Percentiles rank a stretch among this genome's conserved stretches.
phyloP scores from a whole-genome alignment of 129 eudicot genomes.

The Deinandra increscens region DNA sequence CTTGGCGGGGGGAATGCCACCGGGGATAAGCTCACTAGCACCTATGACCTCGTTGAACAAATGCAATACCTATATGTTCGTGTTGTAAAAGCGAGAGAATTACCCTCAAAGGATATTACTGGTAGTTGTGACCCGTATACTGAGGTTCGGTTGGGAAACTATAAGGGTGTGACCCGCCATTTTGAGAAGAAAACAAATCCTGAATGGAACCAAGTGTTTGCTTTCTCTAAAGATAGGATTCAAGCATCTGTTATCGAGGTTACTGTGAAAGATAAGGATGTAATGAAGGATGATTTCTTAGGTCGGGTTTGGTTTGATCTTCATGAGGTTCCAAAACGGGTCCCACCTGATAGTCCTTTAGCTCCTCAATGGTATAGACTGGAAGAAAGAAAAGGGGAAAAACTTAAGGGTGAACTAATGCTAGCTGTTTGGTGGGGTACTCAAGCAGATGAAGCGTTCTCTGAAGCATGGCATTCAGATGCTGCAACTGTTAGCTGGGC shows the following conservation, averaged over 20 bases:
- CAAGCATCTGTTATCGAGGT: slow-evolving; percentile 18
- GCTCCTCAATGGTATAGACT: slow-evolving; percentile 21
- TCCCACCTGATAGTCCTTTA: slow-evolving; percentile 19
- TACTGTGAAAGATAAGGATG: slow-evolving; percentile 23
- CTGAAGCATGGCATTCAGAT: slow-evolving; percentile 25
- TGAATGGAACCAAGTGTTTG: slow-evolving; percentile 25
- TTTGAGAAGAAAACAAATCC: slow-evolving; percentile 20
- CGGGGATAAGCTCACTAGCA: slow-evolving; percentile 22
- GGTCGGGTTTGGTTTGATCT: slow-evolving; percentile 20
- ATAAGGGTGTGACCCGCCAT: slow-evolving; percentile 14
- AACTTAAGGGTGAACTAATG: slow-evolving; percentile 16
- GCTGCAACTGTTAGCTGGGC: slow-evolving; percentile 18
- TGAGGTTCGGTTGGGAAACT: slow-evolving; percentile 22
- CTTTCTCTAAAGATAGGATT: slow-evolving; percentile 17
- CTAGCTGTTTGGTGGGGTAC: slow-evolving; percentile 24
- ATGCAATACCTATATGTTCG: slow-evolving; percentile 21
- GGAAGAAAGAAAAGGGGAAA: slow-evolving; percentile 17
- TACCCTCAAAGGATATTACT: slow-evolving; percentile 16
- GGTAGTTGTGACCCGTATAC: slow-evolving; percentile 25
- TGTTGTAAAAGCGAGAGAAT: slow-evolving; percentile 15
- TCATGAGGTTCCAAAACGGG: slow-evolving; percentile 20
- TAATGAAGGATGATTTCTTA: slow-evolving; percentile 13
- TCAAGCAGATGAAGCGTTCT: slow-evolving; percentile 17
- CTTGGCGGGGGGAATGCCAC: slow-evolving; percentile 15
- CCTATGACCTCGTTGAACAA: slow-evolving; percentile 24